A percentile compares a stretch with the other conserved stretches of the same genome.
Conservation (phyloP, 164 flowering plant species). For the Taxillus chinensis region DNA sequence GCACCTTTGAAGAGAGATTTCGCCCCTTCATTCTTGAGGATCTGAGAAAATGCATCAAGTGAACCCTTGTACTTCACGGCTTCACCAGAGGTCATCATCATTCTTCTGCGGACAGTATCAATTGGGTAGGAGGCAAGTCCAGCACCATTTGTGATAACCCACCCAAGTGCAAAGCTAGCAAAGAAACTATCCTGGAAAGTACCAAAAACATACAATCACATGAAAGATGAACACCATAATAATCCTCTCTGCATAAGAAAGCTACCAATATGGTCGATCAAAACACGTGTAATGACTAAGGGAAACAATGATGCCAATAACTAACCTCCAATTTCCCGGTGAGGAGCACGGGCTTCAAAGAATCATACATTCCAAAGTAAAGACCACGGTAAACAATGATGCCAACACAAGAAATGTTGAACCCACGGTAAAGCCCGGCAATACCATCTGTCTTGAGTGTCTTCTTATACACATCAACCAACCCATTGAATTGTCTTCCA, state of each 20-base stretch:
- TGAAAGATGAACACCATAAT: not conserved
- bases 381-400: slow-evolving; percentile 78
- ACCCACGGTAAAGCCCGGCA: slow-evolving; percentile 90
- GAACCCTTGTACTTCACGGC: slow-evolving; percentile 73
- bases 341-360: slow-evolving; percentile 67
- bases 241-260: no score
- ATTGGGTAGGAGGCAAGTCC: slow-evolving; percentile 67
- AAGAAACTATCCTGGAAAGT: slow-evolving; percentile 59
- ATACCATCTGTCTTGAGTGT: slow-evolving; percentile 64
- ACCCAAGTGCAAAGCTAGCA: slow-evolving; percentile 64
- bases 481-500: slow-evolving; percentile 71
- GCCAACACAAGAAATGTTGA: slow-evolving; percentile 74
- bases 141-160: slow-evolving; percentile 64
- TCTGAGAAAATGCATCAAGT: slow-evolving; percentile 46
- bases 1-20: slow-evolving; percentile 68
- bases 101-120: slow-evolving; percentile 65
- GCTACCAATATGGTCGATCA: no score
- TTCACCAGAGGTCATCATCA: slow-evolving; percentile 77
- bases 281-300: no score
- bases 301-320: not conserved
- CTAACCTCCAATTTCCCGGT: slow-evolving; percentile 59
- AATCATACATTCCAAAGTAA: slow-evolving; percentile 83
- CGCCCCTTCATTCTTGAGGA: slow-evolving; percentile 54
- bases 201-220: not conserved
- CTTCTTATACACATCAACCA: slow-evolving; percentile 74